Conservation (phyloP, 2,329 filamentous ascomycete genomes). For the Microdochium trichocladiopsis region DNA sequence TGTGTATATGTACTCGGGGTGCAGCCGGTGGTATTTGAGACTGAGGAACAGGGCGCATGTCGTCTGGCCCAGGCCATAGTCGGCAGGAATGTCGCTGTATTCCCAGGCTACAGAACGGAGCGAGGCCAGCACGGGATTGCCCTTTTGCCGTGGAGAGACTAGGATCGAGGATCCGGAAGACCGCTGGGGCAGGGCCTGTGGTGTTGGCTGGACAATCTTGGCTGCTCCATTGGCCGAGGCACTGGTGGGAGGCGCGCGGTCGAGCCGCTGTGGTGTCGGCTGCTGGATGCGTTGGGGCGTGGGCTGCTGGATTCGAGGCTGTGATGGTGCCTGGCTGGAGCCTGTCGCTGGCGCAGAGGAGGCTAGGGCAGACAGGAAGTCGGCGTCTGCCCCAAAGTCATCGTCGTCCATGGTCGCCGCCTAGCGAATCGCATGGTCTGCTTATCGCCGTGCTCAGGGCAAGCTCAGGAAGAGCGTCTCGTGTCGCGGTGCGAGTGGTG, state of each 20-base stretch:
- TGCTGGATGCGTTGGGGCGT: slow-evolving; percentile 36
- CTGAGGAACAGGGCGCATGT: slow-evolving; percentile 91
- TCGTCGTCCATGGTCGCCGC: slow-evolving; percentile 28
- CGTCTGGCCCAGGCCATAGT: slow-evolving; percentile 81
- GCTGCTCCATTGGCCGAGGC: slow-evolving; percentile 22
- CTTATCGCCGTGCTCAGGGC: too few relatives aligned
- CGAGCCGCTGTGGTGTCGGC: slow-evolving; percentile 48
- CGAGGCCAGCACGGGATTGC: slow-evolving; percentile 83
- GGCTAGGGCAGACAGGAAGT: slow-evolving; percentile 28
- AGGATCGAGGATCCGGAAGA: slow-evolving; percentile 69
- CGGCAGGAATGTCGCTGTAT: slow-evolving; percentile 92
- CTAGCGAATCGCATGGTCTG: not conserved
- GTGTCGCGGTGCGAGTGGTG: too few relatives aligned
- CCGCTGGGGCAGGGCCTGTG: slow-evolving; percentile 68
- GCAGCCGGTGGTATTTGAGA: slow-evolving; percentile 93
- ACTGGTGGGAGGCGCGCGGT: slow-evolving; percentile 36
- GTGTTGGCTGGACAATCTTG: slow-evolving; percentile 78
- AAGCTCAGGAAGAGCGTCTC: too few relatives aligned
- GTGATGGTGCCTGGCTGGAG: slow-evolving; percentile 11
- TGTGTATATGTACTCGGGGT: slow-evolving; percentile 96
- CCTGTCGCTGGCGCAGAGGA: slow-evolving; percentile 14
- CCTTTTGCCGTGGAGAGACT: slow-evolving; percentile 87
- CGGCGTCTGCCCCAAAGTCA: slow-evolving; percentile 37
- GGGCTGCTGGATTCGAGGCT: slow-evolving; percentile 28
- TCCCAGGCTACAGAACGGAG: slow-evolving; percentile 86